These are phyloP conservation scores for Aspergillus sp. DNA, from an alignment of 2,329 filamentous ascomycete species.

Conservation along the genomic window DNA sequence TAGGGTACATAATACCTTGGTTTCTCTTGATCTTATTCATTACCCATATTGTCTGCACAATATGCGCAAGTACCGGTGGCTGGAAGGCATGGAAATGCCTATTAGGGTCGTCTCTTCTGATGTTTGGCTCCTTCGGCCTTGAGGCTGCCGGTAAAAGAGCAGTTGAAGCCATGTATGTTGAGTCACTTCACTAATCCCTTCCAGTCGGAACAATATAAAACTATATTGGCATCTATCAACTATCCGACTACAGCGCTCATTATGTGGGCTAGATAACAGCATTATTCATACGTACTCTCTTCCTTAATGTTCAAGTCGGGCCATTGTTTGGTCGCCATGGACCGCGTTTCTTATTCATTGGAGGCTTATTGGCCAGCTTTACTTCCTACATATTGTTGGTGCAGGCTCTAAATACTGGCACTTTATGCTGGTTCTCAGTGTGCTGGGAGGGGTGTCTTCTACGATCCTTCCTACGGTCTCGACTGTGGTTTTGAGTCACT, in stretches of 20 bases:
- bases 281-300: slow-evolving; percentile 38
- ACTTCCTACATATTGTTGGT: slow-evolving; percentile 42
- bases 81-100: slow-evolving; percentile 29
- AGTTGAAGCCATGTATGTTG: neutral
- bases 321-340: slow-evolving; percentile 46
- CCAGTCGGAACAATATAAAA: slow-evolving; percentile 44
- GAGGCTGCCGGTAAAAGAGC: slow-evolving; percentile 30
- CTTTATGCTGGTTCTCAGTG: slow-evolving; percentile 36
- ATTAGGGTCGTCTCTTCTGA: slow-evolving; percentile 27
- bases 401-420: slow-evolving; percentile 43
- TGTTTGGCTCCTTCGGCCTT: slow-evolving; percentile 41
- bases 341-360: slow-evolving; percentile 34
- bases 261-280: slow-evolving; percentile 48
- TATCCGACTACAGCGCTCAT: slow-evolving; percentile 35
- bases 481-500: slow-evolving; percentile 34
- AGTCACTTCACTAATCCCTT: too few species aligned
- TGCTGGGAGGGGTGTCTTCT: slow-evolving; percentile 30
- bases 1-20: too few species aligned
- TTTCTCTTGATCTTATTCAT: too few species aligned
- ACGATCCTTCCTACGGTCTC: slow-evolving; percentile 32
- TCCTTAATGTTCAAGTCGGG: slow-evolving; percentile 44
- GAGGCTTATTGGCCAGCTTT: slow-evolving; percentile 33
- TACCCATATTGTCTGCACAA: too few species aligned
- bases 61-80: slow-evolving; percentile 14
- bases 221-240: slow-evolving; percentile 41